phyloP scores from a whole-genome alignment of 1,284 basidiomycete genomes.

The Mrakiaceae sp. region DNA sequence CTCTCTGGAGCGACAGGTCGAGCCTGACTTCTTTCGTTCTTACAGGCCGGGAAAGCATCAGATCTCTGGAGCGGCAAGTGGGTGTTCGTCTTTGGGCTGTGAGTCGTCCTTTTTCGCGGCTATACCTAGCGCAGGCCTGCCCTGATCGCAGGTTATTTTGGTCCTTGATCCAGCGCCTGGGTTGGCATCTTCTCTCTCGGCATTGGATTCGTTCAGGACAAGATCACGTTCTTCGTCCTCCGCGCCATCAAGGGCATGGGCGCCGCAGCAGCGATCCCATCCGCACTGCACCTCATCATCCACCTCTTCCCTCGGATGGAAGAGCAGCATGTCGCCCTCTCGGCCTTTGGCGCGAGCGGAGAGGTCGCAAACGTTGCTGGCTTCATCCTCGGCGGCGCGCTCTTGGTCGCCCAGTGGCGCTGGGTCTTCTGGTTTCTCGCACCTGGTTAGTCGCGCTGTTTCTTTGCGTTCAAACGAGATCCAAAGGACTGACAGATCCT shows the following conservation, averaged over 20 bases:
- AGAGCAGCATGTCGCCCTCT: slow-evolving; percentile 27
- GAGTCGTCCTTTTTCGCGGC: background rate
- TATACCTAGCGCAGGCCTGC: no score
- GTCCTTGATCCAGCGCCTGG: background rate
- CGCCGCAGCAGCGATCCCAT: slow-evolving; percentile 5
- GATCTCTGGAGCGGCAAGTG: background rate
- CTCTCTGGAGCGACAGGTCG: no score
- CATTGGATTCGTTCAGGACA: background rate
- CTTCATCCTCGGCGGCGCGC: slow-evolving; percentile 21
- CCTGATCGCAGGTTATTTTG: background rate
- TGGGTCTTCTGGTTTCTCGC: slow-evolving; percentile 9
- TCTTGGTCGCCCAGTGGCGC: slow-evolving; percentile 27
- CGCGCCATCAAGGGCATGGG: slow-evolving; percentile 1
- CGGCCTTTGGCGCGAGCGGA: slow-evolving; percentile 24
- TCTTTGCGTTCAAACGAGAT: no score
- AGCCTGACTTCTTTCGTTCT: background rate
- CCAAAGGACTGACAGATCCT: no score
- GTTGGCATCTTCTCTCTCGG: background rate
- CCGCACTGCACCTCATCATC: slow-evolving; percentile 20
- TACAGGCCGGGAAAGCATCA: background rate
- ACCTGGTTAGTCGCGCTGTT: background rate
- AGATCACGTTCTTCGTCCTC: background rate
- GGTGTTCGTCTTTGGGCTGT: slow-evolving; percentile 4
- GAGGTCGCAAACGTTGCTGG: slow-evolving; percentile 18
- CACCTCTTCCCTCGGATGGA: slow-evolving; percentile 29